A percentile compares a stretch with the other conserved stretches of the same genome.
Conservation (phyloP, 1,139 yeast species). For the Hyphopichia pseudoburtonii region DNA sequence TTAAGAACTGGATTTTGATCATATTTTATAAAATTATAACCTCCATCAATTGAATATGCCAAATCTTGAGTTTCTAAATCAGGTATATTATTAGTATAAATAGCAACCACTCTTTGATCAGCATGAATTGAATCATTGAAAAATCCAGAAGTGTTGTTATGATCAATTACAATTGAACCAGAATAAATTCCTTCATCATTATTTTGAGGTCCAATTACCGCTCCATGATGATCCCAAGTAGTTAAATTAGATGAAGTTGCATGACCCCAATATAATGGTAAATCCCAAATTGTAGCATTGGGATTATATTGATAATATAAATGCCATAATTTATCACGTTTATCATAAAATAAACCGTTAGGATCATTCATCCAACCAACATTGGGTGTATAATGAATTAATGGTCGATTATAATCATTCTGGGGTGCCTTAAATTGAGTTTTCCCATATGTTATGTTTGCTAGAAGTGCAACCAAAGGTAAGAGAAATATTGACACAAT, state of each 20-base stretch:
- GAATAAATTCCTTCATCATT: slow-evolving; percentile 28
- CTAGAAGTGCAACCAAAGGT: no score
- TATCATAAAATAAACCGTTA: slow-evolving; percentile 11
- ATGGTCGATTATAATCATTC: slow-evolving; percentile 4
- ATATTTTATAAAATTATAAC: slow-evolving; percentile 27
- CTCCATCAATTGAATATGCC: slow-evolving; percentile 35
- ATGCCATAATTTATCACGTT: slow-evolving; percentile 15
- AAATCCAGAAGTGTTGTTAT: slow-evolving; percentile 33
- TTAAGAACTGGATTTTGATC: slow-evolving; percentile 30
- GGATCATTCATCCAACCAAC: slow-evolving; percentile 12
- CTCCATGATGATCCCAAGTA: slow-evolving; percentile 27
- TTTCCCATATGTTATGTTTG: no score
- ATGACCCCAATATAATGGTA: slow-evolving; percentile 35
- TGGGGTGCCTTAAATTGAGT: no score
- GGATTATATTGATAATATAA: slow-evolving; percentile 35
- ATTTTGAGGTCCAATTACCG: slow-evolving; percentile 24
- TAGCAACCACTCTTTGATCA: slow-evolving; percentile 31
- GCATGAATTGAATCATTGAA: slow-evolving; percentile 22
- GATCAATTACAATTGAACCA: slow-evolving; percentile 34
- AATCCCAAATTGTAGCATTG: slow-evolving; percentile 21
- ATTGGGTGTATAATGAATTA: slow-evolving; percentile 4
- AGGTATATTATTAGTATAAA: slow-evolving; percentile 26
- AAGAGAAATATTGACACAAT: no score
- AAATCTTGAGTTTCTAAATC: slow-evolving; percentile 26
- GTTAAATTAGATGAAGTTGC: slow-evolving; percentile 29